Percentiles rank a stretch among this genome's conserved stretches.
Evolutionary conservation across 352 stramenopile species (phyloP).

Genomic region (Phytophthora kernoviae): DNA sequence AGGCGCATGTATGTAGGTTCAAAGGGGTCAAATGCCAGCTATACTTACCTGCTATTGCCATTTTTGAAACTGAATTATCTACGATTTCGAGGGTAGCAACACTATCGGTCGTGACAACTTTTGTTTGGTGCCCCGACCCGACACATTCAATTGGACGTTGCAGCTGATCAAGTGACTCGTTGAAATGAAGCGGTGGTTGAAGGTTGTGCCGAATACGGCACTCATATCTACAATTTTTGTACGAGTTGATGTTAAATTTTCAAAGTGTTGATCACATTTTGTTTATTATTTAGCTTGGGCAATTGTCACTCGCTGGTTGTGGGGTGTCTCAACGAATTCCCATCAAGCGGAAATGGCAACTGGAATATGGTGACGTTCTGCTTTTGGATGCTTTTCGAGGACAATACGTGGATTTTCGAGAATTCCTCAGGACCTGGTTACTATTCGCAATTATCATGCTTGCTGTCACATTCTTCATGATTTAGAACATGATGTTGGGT

Average conservation of each 20-base stretch:
- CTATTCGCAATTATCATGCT: conserved; percentile 20
- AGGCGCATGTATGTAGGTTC: too few species aligned
- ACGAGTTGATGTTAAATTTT: conserved; percentile 1
- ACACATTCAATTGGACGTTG: conserved; percentile 78
- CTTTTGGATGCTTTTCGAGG: conserved; percentile 75
- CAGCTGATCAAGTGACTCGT: conserved; percentile 44
- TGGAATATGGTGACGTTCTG: conserved; percentile 82
- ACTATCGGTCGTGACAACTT: conserved; percentile 76
- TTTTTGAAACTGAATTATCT: too few species aligned
- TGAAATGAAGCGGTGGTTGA: conserved; percentile 91
- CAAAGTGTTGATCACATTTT: not conserved
- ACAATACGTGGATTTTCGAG: conserved; percentile 45
- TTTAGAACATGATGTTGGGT: not conserved
- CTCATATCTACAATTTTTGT: conserved; percentile 94
- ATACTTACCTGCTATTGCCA: too few species aligned
- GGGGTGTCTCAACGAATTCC: conserved; percentile 58
- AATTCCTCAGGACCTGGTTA: conserved; percentile 33
- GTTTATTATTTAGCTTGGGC: conserved; percentile 70
- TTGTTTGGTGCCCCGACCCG: conserved; percentile 83
- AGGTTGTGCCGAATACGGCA: conserved; percentile 89
- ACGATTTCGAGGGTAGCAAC: conserved; percentile 95
- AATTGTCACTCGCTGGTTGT: conserved; percentile 97
- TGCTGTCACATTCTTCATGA: conserved; percentile 12
- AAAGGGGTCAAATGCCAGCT: too few species aligned
- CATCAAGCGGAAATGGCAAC: conserved; percentile 39